Conservation (phyloP, 139 green algal genomes). For the Chlorella sp. region DNA sequence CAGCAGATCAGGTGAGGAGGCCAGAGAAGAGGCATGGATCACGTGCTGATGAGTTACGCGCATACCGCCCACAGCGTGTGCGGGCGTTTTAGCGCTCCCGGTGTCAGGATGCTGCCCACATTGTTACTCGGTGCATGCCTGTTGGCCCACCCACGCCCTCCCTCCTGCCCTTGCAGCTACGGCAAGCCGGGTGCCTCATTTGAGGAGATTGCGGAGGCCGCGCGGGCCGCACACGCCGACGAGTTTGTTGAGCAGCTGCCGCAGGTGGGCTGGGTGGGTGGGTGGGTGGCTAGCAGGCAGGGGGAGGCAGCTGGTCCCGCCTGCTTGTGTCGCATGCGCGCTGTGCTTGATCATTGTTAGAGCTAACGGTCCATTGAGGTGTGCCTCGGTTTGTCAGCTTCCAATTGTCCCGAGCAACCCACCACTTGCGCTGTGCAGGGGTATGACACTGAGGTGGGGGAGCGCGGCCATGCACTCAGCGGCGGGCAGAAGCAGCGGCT, state of each 20-base stretch:
- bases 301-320: no score
- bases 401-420: no score
- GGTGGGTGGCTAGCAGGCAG: background rate
- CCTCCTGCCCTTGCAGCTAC: background rate
- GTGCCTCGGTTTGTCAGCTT: no score
- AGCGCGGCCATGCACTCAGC: constrained; percentile 56
- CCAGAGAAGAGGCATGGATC: constrained; percentile 25
- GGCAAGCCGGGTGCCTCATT: constrained; percentile 19
- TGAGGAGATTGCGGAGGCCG: constrained; percentile 19
- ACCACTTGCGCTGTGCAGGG: constrained; percentile 37
- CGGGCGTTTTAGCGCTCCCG: constrained; percentile 42
- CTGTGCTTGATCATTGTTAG: no score
- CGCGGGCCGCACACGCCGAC: constrained; percentile 66
- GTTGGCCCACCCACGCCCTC: background rate
- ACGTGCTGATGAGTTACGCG: no score
- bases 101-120: background rate
- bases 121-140: background rate
- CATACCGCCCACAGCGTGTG: no score
- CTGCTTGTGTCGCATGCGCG: no score
- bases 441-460: constrained; percentile 69
- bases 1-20: constrained; percentile 86
- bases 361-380: no score
- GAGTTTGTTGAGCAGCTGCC: constrained; percentile 78
- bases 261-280: background rate
- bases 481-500: constrained; percentile 81